These are phyloP conservation scores for Cladosporium sp. DNA, from an alignment of 2,329 filamentous ascomycete genomes.

Conservation along the genomic window DNA sequence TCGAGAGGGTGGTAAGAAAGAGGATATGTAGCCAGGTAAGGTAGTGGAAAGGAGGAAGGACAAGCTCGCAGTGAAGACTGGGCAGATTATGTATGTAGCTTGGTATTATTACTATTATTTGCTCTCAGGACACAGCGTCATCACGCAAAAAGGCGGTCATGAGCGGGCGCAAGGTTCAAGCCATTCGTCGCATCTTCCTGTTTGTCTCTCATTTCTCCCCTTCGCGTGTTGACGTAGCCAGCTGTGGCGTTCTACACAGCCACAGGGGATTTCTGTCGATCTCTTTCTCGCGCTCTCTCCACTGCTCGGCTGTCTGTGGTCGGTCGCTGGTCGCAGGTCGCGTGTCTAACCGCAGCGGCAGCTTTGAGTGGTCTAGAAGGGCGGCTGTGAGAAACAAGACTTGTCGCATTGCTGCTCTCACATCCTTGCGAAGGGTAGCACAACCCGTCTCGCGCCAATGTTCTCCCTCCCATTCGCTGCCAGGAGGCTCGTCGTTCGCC, in stretches of 20 bases:
- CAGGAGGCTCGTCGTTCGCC: neutral
- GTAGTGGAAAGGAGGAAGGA: neutral
- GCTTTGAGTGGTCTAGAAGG: constrained; percentile 2
- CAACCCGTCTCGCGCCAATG: neutral
- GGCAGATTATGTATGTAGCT: no score
- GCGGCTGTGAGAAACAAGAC: constrained; percentile 1
- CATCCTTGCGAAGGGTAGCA: neutral
- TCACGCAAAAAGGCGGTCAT: neutral
- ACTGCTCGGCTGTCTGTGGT: no score
- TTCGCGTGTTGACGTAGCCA: neutral
- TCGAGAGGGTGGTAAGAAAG: neutral
- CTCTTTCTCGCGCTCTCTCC: no score
- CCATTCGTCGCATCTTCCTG: neutral
- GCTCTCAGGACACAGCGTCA: neutral
- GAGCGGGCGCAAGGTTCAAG: neutral
- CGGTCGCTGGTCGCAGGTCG: no score
- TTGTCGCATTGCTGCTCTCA: neutral
- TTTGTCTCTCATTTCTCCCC: neutral
- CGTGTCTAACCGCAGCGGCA: neutral
- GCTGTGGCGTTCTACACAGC: neutral
- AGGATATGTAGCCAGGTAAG: neutral
- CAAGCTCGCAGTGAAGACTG: neutral
- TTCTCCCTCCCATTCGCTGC: neutral
- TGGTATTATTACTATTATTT: no score
- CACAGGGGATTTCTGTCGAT: no score